These are phyloP conservation scores for Phylloporus sp. DNA, from an alignment of 768 basidiomycete genomes.

Conservation along the genomic window DNA sequence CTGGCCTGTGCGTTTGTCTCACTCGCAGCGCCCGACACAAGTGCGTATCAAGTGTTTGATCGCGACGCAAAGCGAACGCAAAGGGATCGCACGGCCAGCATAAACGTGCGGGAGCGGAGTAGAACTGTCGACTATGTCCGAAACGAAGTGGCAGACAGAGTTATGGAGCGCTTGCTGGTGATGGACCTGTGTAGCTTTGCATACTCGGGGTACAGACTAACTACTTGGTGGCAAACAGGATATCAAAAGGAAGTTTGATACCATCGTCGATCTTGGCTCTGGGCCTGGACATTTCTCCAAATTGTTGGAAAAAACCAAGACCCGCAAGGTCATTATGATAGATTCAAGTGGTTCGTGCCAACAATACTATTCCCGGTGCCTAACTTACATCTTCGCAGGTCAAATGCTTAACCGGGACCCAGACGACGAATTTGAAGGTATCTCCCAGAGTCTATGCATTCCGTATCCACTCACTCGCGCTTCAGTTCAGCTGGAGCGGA, in stretches of 20 bases:
- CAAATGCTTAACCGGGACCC: slow-evolving; percentile 69
- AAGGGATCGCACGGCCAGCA: slow-evolving; percentile 63
- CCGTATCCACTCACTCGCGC: slow-evolving; percentile 1
- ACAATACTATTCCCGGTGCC: neutral
- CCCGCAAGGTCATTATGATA: slow-evolving; percentile 73
- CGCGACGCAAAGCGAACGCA: slow-evolving; percentile 72
- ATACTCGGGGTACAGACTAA: slow-evolving; percentile 2
- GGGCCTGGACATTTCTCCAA: slow-evolving; percentile 92
- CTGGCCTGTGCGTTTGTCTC: slow-evolving; percentile 42
- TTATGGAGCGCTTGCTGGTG: slow-evolving; percentile 89
- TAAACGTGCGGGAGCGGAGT: slow-evolving; percentile 55
- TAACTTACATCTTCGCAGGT: slow-evolving; percentile 38
- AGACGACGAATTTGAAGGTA: slow-evolving; percentile 78
- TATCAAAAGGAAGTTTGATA: slow-evolving; percentile 76
- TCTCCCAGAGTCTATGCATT: slow-evolving; percentile 7
- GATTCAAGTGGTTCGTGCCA: slow-evolving; percentile 72
- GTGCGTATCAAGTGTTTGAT: slow-evolving; percentile 81
- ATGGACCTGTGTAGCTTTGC: slow-evolving; percentile 14
- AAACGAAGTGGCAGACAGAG: slow-evolving; percentile 82
- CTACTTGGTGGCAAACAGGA: slow-evolving; percentile 51
- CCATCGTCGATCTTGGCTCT: slow-evolving; percentile 82
- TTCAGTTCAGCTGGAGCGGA: slow-evolving; percentile 71
- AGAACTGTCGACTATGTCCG: slow-evolving; percentile 87
- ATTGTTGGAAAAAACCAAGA: slow-evolving; percentile 62
- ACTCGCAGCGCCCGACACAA: slow-evolving; percentile 37